Evolutionary conservation across 2,329 filamentous ascomycete species (phyloP).

Genomic region (Dendrostoma leiphaemia): DNA sequence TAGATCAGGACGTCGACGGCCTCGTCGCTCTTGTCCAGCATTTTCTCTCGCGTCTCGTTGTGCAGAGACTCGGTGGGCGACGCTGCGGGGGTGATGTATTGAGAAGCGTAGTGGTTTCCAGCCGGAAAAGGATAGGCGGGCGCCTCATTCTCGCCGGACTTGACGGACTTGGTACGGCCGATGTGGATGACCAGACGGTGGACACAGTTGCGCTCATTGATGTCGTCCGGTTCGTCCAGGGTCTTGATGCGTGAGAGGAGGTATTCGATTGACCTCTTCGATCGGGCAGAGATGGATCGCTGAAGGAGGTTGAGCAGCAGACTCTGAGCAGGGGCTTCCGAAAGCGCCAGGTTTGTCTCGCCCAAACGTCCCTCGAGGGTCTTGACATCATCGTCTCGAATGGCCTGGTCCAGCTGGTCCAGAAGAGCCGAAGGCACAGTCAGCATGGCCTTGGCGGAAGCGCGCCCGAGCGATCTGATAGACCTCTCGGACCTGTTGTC

Average conservation of each 20-base stretch:
- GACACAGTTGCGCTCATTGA: slow-evolving; percentile 90
- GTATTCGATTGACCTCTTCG: slow-evolving; percentile 67
- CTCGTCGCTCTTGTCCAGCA: slow-evolving; percentile 68
- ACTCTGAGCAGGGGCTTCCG: slow-evolving; percentile 56
- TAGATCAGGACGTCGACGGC: slow-evolving; percentile 66
- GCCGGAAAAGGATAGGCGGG: slow-evolving; percentile 50
- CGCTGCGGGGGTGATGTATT: slow-evolving; percentile 78
- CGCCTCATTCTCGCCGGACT: slow-evolving; percentile 45
- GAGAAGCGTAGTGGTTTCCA: slow-evolving; percentile 56
- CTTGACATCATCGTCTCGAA: slow-evolving; percentile 64
- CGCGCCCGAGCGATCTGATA: slow-evolving; percentile 71
- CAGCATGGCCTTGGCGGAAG: slow-evolving; percentile 71
- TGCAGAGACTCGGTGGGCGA: slow-evolving; percentile 62
- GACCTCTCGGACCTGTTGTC: slow-evolving; percentile 75
- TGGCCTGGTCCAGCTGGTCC: slow-evolving; percentile 70
- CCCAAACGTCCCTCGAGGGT: slow-evolving; percentile 56
- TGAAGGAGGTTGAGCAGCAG: slow-evolving; percentile 80
- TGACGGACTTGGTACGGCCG: slow-evolving; percentile 64
- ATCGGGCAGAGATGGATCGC: slow-evolving; percentile 68
- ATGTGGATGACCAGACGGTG: slow-evolving; percentile 92
- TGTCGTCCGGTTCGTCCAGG: slow-evolving; percentile 84
- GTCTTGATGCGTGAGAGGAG: slow-evolving; percentile 68
- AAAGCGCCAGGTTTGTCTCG: slow-evolving; percentile 53
- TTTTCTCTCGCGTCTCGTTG: slow-evolving; percentile 56
- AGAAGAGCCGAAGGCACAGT: slow-evolving; percentile 67